Percentiles rank a stretch among this genome's conserved stretches.
These are phyloP conservation scores for Ophiostoma quercus DNA, from an alignment of 2,329 filamentous ascomycete genomes.

Conservation along the genomic window DNA sequence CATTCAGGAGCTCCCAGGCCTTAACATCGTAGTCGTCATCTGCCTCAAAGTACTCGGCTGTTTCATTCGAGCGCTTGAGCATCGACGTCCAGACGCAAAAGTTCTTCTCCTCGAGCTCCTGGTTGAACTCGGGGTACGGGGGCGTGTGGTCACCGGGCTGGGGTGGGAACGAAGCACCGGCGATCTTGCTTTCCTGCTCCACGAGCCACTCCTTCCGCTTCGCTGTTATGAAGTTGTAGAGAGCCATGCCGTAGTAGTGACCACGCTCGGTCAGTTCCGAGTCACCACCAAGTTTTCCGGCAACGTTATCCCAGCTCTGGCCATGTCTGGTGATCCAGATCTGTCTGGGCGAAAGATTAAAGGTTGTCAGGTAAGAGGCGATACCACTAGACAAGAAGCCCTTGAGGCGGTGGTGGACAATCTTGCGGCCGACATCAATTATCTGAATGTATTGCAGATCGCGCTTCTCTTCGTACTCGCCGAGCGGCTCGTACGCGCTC, in stretches of 20 bases:
- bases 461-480: slow-evolving; percentile 82
- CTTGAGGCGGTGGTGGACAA: slow-evolving; percentile 82
- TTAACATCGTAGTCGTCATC: slow-evolving; percentile 96
- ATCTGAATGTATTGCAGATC: slow-evolving; percentile 95
- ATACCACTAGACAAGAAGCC: slow-evolving; percentile 91
- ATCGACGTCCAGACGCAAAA: slow-evolving; percentile 99
- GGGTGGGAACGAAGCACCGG: slow-evolving; percentile 79
- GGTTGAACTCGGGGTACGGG: slow-evolving; percentile 79
- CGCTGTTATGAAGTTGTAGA: slow-evolving; percentile 77
- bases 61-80: slow-evolving; percentile 84
- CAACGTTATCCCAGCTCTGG: slow-evolving; percentile 80
- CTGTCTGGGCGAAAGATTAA: slow-evolving; percentile 89
- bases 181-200: slow-evolving; percentile 72
- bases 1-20: slow-evolving; percentile 96
- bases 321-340: slow-evolving; percentile 98
- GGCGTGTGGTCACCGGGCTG: slow-evolving; percentile 86
- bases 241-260: slow-evolving; percentile 67
- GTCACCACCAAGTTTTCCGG: slow-evolving; percentile 86
- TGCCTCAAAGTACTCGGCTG: slow-evolving; percentile 77
- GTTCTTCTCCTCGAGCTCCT: slow-evolving; percentile 70
- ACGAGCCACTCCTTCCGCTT: slow-evolving; percentile 78
- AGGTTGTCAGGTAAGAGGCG: slow-evolving; percentile 91
- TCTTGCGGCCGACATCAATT: slow-evolving; percentile 93
- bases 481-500: slow-evolving; percentile 86
- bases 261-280: slow-evolving; percentile 78